These are phyloP conservation scores for Jaltomata sinuosa DNA, from an alignment of 257 asterid genomes.

Conservation along the genomic window DNA sequence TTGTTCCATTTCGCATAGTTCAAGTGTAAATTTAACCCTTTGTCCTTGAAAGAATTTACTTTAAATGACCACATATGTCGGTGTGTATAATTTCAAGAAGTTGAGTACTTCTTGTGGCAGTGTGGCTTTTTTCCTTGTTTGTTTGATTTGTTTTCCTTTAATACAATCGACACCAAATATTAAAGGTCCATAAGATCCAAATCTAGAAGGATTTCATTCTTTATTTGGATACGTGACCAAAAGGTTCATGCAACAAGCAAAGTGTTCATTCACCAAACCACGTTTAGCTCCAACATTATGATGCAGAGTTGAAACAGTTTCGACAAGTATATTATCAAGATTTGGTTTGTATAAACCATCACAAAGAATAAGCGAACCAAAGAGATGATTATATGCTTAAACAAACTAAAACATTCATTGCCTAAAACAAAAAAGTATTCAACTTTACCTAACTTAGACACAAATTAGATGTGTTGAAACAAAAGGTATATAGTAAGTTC, in stretches of 20 bases:
- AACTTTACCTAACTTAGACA: background rate
- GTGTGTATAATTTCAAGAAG: background rate
- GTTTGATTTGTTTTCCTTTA: background rate
- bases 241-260: background rate
- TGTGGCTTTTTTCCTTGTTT: background rate
- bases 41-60: background rate
- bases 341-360: background rate
- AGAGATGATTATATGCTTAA: background rate
- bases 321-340: background rate
- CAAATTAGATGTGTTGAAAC: background rate
- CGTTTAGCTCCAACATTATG: background rate
- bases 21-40: background rate
- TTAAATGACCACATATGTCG: background rate
- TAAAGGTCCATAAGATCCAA: background rate
- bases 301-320: background rate
- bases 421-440: background rate
- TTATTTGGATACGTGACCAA: background rate
- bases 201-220: background rate
- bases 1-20: background rate
- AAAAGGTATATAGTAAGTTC: background rate
- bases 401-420: background rate
- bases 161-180: background rate
- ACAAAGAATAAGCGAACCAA: background rate
- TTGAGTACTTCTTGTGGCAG: background rate
- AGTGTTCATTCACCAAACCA: background rate